Base-by-base conservation (phyloP, 768 basidiomycete genomes). In the Suillus cothurnatus region DNA sequence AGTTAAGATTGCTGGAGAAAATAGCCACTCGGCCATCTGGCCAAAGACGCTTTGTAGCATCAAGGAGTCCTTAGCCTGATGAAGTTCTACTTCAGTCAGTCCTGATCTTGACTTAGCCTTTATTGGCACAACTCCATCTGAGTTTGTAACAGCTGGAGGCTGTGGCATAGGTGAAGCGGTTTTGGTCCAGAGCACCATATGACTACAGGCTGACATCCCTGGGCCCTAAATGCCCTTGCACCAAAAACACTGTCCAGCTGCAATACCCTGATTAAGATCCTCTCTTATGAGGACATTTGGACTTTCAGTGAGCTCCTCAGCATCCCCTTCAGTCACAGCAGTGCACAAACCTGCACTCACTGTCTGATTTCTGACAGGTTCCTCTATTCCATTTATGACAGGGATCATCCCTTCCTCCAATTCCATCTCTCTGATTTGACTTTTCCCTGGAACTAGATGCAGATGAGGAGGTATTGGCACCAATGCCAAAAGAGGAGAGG, bases 381-480 rank as follows among this genome's bases (percentile, higher is more conserved):
- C 62, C 52, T 32, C 41, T 12, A 63, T 63, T 63, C 63, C 63
- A 64, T 32, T 59, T 64, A 43, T 64, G 63, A 58, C 63, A 64
- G 36, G 34, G 36, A 12, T 63, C 62, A 19, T 26, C 36, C 45
- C 17, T 69, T 47, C 31, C 59, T 1, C 39, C 49, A n/a, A n/a
- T 57, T 12, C 65, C 62, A 3, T 66, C 68, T 36, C 26, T 28
- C 50, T 2, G 15, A 52, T 52, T 28, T 3, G 26, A 2, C 19
- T 6, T 52, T 17, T 15, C 50, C 26, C 50, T 14, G 26, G 26
- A 6, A 52, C 6, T 6, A 52, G 50, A 15, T 28, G 26, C 0
- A 15, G 50, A 52, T 52, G 50, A 52, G 50, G 50, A 1, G 50
- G 50, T 8, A 52, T 52, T 52, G 50, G 50, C 2, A 52, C 50